Percentiles rank a stretch among this genome's conserved stretches.
These are phyloP conservation scores for Dalechampia spathulata DNA, from an alignment of 441 rosid species.

Conservation along the genomic window DNA sequence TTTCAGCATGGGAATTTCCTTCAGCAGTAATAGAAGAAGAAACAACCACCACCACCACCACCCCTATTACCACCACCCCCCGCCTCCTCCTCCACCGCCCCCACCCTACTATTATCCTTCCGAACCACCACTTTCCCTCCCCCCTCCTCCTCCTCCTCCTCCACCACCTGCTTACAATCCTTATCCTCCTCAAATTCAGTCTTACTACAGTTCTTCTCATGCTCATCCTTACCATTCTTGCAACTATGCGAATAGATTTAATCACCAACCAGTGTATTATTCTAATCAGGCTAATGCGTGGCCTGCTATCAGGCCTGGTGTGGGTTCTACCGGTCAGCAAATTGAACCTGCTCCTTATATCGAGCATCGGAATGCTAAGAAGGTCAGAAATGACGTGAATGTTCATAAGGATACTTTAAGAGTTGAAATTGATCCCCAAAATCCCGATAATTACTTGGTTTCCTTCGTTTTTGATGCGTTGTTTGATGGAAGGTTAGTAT, in stretches of 20 bases:
- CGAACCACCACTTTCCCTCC: constrained; percentile 21
- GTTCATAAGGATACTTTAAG: constrained; percentile 49
- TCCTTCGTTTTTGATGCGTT: constrained; percentile 86
- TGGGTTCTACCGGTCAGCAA: constrained; percentile 20
- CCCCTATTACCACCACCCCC: constrained; percentile 22
- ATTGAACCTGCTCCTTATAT: constrained; percentile 48
- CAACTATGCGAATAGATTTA: constrained; percentile 34
- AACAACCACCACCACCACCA: constrained; percentile 34
- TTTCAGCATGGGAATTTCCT: constrained; percentile 58
- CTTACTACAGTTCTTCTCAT: constrained; percentile 29
- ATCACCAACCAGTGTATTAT: constrained; percentile 40
- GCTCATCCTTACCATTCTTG: constrained; percentile 21
- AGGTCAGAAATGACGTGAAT: constrained; percentile 80
- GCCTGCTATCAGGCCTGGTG: constrained; percentile 32
- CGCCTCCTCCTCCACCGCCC: constrained; percentile 26
- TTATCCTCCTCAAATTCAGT: constrained; percentile 33
- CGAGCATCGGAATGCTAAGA: constrained; percentile 80
- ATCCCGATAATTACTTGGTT: constrained; percentile 60
- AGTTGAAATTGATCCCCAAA: constrained; percentile 46
- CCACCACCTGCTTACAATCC: constrained; percentile 15
- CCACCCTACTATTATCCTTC: constrained; percentile 29
- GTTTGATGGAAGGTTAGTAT: constrained; percentile 68
- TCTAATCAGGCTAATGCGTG: constrained; percentile 50
- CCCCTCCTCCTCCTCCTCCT: constrained; percentile 24
- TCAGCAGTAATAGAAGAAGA: constrained; percentile 47